A percentile compares a stretch with the other conserved stretches of the same genome.
Conservation (phyloP, 169 alveolate species). For the Pseudocohnilembus persalinus region DNA sequence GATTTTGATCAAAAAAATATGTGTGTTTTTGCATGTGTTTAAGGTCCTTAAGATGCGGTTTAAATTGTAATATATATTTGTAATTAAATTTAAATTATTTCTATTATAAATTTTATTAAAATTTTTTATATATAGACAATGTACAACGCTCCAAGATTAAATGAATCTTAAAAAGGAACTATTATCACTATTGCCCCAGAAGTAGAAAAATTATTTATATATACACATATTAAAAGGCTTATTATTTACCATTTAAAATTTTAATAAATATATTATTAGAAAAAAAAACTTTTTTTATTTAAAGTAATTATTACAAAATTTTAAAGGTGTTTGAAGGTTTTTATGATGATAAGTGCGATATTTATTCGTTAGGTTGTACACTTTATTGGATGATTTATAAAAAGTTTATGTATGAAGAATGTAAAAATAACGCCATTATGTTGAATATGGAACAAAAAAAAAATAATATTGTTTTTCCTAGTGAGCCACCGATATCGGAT, state of each 20-base stretch:
- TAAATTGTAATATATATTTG: not conserved
- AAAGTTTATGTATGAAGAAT: slow-evolving; percentile 26
- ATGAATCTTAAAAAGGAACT: slow-evolving; percentile 23
- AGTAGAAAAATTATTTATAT: not conserved
- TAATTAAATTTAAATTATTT: no score
- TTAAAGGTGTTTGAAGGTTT: slow-evolving; percentile 1
- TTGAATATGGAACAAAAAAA: slow-evolving; percentile 19
- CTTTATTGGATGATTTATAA: slow-evolving; percentile 42
- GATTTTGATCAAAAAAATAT: not conserved
- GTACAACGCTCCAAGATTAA: not conserved
- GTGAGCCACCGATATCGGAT: slow-evolving; percentile 12
- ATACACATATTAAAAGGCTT: no score
- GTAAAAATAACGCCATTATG: slow-evolving; percentile 6
- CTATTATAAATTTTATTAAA: not conserved
- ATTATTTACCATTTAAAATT: no score
- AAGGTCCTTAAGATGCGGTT: not conserved
- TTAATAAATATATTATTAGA: no score
- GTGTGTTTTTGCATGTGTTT: not conserved
- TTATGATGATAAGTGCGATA: slow-evolving; percentile 44
- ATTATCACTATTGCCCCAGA: slow-evolving; percentile 43
- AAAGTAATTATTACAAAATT: no score
- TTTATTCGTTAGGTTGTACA: slow-evolving; percentile 44
- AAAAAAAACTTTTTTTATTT: no score
- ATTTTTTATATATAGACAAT: not conserved
- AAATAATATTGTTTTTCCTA: slow-evolving; percentile 34